Conservation (phyloP, 108 stramenopile genomes). For the Stephanodiscus triporus region DNA sequence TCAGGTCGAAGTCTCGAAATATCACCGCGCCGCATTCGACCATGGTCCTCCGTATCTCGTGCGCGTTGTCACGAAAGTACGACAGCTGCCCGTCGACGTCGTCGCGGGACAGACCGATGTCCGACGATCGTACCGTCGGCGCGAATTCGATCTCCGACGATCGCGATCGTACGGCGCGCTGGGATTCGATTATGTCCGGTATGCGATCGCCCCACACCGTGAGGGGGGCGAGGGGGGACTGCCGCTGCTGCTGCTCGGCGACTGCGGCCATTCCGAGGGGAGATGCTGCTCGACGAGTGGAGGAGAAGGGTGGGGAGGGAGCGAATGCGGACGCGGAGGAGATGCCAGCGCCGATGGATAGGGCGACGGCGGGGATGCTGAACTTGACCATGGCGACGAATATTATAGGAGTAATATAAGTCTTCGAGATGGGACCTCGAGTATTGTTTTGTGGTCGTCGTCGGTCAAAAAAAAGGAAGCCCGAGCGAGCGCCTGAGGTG, state of each 20-base stretch:
- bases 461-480: too few relatives aligned
- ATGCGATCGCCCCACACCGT: slow-evolving; percentile 76
- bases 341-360: slow-evolving; percentile 27
- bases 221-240: slow-evolving; percentile 68
- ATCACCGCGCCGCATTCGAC: slow-evolving; percentile 75
- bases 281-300: not conserved
- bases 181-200: slow-evolving; percentile 61
- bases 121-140: slow-evolving; percentile 57
- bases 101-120: slow-evolving; percentile 55
- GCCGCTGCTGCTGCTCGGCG: not conserved
- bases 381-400: slow-evolving; percentile 33
- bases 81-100: slow-evolving; percentile 63
- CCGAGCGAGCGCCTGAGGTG: too few relatives aligned
- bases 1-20: slow-evolving; percentile 83
- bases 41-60: slow-evolving; percentile 76
- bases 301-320: slow-evolving; percentile 6
- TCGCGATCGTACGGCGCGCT: slow-evolving; percentile 48
- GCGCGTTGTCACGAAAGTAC: slow-evolving; percentile 69
- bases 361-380: slow-evolving; percentile 41
- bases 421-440: too few relatives aligned
- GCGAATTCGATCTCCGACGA: slow-evolving; percentile 60
- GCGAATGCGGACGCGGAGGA: slow-evolving; percentile 33
- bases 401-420: not conserved
- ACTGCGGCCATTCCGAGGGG: slow-evolving; percentile 23
- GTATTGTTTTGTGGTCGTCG: too few relatives aligned